Base-by-base conservation (phyloP, 83 land plant species). In the Picea abies region DNA sequence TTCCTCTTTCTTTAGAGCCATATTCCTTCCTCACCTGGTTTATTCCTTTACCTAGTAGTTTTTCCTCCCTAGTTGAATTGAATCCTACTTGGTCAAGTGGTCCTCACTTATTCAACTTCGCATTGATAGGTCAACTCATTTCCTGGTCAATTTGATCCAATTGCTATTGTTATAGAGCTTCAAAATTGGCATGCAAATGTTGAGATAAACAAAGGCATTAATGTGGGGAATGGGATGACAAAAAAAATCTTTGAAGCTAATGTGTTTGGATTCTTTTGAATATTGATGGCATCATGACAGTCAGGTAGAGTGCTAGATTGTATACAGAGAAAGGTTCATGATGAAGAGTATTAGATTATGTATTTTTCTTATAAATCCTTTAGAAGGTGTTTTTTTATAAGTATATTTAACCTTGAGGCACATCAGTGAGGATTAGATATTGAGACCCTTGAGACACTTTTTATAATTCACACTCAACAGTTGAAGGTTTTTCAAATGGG, bases 261-360 rank as follows among this genome's bases (percentile, higher is more conserved):
- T 96, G 97, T 86, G 99, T 96, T 58, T 75, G 98, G 83, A 96
- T 96, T 97, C 95, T 96, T 63, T 86, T 97, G 88, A 97, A 97
- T 92, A 97, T 97, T 73, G 99, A 97, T 89, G 99, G 87, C 95
- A 92, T n/a, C n/a, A n/a, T n/a, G n/a, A n/a, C n/a, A n/a, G n/a
- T n/a, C n/a, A n/a, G n/a, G n/a, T n/a, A n/a, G 76, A 44, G 41
- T 70, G 52, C 14, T 44, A 20, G 76, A n/a, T 72, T 72, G n/a
- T 20, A 32, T 4, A 47, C 17, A 32, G n/a, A 17, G 39, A 35
- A 5, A 29, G 73, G 35, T 70, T 35, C n/a, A 47, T 35, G 39
- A 1, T n/a, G 56, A 47, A 47, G 52, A 47, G 52, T 47, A 1
- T 47, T 58, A 44, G 25, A 26, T 72, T 72, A 56, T 72, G 56